A percentile compares a stretch with the other conserved stretches of the same genome.
These are phyloP conservation scores for Metrosideros polymorpha DNA, from an alignment of 441 rosid species.

Conservation along the genomic window DNA sequence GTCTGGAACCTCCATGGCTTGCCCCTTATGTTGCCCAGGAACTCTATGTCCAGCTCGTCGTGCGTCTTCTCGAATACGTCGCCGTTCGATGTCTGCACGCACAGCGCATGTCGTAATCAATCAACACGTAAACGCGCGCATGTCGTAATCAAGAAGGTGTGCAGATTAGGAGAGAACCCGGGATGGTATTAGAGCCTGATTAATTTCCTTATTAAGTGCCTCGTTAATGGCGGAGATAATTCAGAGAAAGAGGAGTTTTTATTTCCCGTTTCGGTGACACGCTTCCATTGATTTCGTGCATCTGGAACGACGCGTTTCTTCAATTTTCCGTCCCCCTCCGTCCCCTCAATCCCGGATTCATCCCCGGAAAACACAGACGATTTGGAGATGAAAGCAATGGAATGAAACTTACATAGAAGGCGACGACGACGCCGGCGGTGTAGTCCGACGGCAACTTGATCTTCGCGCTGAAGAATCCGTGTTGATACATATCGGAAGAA, in stretches of 20 bases:
- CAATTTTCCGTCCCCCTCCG: not conserved
- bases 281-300: not conserved
- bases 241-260: not conserved
- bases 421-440: constrained; percentile 86
- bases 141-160: too few species aligned
- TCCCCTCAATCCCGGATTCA: not conserved
- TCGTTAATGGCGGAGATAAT: not conserved
- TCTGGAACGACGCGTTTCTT: not conserved
- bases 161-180: not conserved
- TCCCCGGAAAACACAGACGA: not conserved
- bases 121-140: not conserved
- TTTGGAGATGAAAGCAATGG: not conserved
- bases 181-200: not conserved
- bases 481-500: constrained; percentile 69
- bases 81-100: constrained; percentile 62
- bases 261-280: not conserved
- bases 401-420: constrained; percentile 59
- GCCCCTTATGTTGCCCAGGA: constrained; percentile 68
- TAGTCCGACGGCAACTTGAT: constrained; percentile 75
- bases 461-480: constrained; percentile 85
- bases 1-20: constrained; percentile 95
- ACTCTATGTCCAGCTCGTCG: constrained; percentile 91
- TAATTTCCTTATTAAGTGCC: not conserved
- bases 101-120: not conserved
- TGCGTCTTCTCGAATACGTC: constrained; percentile 80